phyloP scores from a whole-genome alignment of 2,329 filamentous ascomycete genomes.

The Curvularia hawaiiensis region DNA sequence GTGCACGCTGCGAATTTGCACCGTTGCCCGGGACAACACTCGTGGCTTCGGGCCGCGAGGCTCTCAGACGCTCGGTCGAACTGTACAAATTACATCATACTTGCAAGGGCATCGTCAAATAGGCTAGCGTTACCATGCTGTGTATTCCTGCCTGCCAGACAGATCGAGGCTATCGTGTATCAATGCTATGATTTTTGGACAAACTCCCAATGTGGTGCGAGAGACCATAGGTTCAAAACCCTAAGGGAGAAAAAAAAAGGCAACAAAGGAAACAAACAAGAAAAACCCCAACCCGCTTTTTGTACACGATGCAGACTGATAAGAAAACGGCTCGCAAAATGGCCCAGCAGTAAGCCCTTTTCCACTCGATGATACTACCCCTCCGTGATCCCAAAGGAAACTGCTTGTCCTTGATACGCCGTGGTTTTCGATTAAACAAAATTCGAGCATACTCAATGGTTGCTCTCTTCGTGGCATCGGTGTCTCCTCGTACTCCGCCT shows the following conservation, averaged over 20 bases:
- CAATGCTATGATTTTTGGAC: slow-evolving; percentile 23
- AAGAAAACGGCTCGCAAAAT: slow-evolving; percentile 21
- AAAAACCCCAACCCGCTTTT: slow-evolving; percentile 33
- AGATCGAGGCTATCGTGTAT: slow-evolving; percentile 21
- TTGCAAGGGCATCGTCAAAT: slow-evolving; percentile 4
- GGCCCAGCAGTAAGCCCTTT: slow-evolving; percentile 20
- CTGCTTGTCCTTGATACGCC: slow-evolving; percentile 15
- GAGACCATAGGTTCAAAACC: slow-evolving; percentile 20
- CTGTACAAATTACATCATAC: slow-evolving; percentile 2
- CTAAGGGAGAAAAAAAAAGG: slow-evolving; percentile 10
- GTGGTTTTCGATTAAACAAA: slow-evolving; percentile 21
- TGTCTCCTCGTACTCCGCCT: slow-evolving; percentile 24
- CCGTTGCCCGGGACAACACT: slow-evolving; percentile 7
- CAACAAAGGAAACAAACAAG: slow-evolving; percentile 18
- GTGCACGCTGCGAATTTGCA: neutral
- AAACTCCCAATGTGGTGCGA: slow-evolving; percentile 19
- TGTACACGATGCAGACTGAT: slow-evolving; percentile 34
- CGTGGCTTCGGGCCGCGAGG: slow-evolving; percentile 4
- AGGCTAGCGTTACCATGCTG: slow-evolving; percentile 32
- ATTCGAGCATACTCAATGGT: slow-evolving; percentile 5
- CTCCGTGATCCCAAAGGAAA: slow-evolving; percentile 17
- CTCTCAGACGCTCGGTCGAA: neutral
- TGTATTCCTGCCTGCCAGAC: slow-evolving; percentile 28
- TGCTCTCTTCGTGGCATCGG: slow-evolving; percentile 15
- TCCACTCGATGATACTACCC: too few species aligned